Base-by-base conservation (phyloP, 1,284 basidiomycete genomes). In the Chiua sp. region DNA sequence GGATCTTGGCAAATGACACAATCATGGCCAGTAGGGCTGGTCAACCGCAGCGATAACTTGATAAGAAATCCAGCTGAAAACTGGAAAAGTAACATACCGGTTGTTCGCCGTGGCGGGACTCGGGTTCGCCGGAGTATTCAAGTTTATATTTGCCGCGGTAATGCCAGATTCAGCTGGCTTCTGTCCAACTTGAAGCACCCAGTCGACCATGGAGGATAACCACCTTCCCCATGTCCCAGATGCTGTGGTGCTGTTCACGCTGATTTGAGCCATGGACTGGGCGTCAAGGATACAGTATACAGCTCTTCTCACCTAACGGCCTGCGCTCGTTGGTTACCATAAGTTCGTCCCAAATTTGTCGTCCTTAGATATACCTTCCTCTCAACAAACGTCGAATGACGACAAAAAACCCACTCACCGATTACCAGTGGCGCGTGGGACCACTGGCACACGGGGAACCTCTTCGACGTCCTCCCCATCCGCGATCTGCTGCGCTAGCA, bases 1-100 rank as follows among this genome's bases (percentile, higher is more conserved):
- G 67, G 60, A 28, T 77, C 71, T 50, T 69, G 68, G 55, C 79
- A 80, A 20, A 78, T 75, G 6, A 76, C 73, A 64, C 79, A 80
- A n/a, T 73, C 63, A 28, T 76, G 72, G 13, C 72, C 72, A n/a
- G 74, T 74, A 10, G 51, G 64, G 42, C 73, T 75, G 47, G 15
- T 15, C 11, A 37, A 12, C 30, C 30, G 30, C 30, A 12, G 32
- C 12, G 16, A 30, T 12, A 20, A 7, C n/a, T 71, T 26, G 59
- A 59, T 23, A n/a, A n/a, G n/a, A n/a, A 54, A 49, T 33, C 7
- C 33, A 12, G 33, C 33, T 3, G 6, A 23, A 26, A 11, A 30
- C 12, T 32, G 30, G 30, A 4, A 32, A 32, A 51, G 22, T 32
- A 23, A 52, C 69, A 3, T 12, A 68, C 67, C 59, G 59, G 46